Evolutionary conservation across 2,329 filamentous ascomycete genomes (phyloP), one percentile per base, ranked within the genome.

Genomic region (Trichoderma semiorbis): DNA sequence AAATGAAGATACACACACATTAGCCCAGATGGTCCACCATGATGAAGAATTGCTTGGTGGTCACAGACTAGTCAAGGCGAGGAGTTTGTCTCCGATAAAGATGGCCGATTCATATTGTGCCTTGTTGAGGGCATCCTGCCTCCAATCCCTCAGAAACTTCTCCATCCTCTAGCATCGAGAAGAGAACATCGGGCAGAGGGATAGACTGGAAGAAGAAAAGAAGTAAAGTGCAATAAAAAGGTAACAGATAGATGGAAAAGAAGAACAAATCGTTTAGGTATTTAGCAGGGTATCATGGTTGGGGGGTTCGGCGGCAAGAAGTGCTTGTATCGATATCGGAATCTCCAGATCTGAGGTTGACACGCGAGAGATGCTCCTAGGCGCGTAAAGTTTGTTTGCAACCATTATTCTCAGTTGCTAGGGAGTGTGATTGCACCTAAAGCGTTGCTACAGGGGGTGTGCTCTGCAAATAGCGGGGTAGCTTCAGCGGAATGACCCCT

Each of bases 81-180:
- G 87, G 76, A 99, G 87, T 85, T 99, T 99, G 87, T 99, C 96
- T 74, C 94, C 96, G 75, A 98, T 94, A 80, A 97, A 98, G 77
- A 98, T 95, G 79, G 96, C 96, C 39, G 95, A 93, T 75, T 98
- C 95, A 81, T 98, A 95, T 81, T 99, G 96, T 75, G 96, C 94
- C 82, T 97, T 96, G 83, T 97, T 95, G 78, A 97, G 86, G 79
- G 95, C 95, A 85, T 98, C 94, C 83, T 97, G 93, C 79, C 95
- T 90, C 96, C 96, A 99, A 79, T 93, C 92, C 80, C 95, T 92
- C 79, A 99, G 88, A 83, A 95, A 98, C 78, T 90, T 91, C 86
- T 98, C 94, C 96, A 99, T 98, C 61, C n/a, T 70, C 70, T 60
- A 72, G 69, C 61, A 67, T 67, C 63, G 60, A 57, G 36, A 61